A percentile compares a stretch with the other conserved stretches of the same genome.
Evolutionary conservation across 2,329 filamentous ascomycete species (phyloP).

Genomic region (Trichoderma arundinaceum): DNA sequence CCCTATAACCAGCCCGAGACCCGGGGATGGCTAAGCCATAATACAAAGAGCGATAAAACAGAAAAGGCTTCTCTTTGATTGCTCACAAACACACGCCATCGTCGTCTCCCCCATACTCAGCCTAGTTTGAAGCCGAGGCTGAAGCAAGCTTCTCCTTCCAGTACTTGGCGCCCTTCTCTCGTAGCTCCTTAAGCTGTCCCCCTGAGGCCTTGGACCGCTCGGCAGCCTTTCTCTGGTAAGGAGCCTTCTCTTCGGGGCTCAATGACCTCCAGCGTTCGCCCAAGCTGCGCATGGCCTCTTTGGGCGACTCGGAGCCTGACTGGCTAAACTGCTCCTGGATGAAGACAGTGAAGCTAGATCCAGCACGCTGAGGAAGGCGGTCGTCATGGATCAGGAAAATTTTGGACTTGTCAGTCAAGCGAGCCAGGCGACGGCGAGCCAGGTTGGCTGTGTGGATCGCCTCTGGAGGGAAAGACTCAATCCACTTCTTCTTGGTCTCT

Average conservation of each 20-base stretch:
- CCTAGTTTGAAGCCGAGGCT: not conserved
- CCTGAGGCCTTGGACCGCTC: constrained; percentile 31
- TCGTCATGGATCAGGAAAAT: constrained; percentile 50
- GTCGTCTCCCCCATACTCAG: not conserved
- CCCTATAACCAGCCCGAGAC: constrained; percentile 1
- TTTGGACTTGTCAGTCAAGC: constrained; percentile 41
- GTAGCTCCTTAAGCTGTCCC: constrained; percentile 39
- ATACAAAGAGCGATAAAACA: constrained; percentile 4
- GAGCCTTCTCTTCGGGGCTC: constrained; percentile 49
- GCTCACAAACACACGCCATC: not conserved
- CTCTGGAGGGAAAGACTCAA: constrained; percentile 49
- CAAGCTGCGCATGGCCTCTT: constrained; percentile 39
- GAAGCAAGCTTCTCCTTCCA: constrained; percentile 32
- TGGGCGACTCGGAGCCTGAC: constrained; percentile 35
- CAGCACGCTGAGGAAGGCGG: constrained; percentile 52
- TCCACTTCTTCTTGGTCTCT: constrained; percentile 53
- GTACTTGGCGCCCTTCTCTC: constrained; percentile 38
- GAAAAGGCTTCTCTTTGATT: not conserved
- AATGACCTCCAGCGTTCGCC: constrained; percentile 52
- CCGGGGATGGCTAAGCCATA: not conserved
- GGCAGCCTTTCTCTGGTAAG: constrained; percentile 44
- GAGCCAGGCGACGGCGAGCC: constrained; percentile 52
- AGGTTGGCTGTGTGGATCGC: constrained; percentile 54
- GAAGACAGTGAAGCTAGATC: constrained; percentile 46
- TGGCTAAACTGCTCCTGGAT: constrained; percentile 46